Evolutionary conservation across 192 early-diverging fungal species (phyloP), one percentile per base, ranked within the genome.

Genomic region (Gigaspora rosea): DNA sequence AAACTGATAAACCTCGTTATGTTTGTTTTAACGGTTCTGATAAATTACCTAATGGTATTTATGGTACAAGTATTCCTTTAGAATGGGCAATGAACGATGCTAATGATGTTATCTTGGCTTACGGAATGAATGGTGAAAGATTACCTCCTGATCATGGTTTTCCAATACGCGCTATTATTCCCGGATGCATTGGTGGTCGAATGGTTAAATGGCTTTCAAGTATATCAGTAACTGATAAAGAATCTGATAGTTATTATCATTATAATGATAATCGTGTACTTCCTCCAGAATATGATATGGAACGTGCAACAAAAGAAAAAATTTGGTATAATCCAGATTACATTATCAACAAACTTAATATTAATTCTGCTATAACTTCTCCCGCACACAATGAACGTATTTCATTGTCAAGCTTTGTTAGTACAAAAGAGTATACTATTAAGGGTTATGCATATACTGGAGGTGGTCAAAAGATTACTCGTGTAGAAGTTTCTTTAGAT

Each of bases 111-210:
- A 70, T 96, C n/a, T 79, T 96, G 12, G 95, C 95, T 15, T 93
- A 91, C 27, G 86, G 85, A 78, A 92, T 94, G 90, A 96, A 96
- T 80, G 94, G 93, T 27, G 68, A 84, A 66, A 64, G 74, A 51
- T 83, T 96, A 46, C 70, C 90, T 0, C 91, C 91, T 48, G 95
- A 96, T 83, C 96, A 97, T 82, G 96, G 96, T 8, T 93, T 85
- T 76, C 96, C 96, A 4, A 74, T 95, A 11, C 93, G 96, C 13
- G 87, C 91, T 20, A 89, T 97, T 58, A 90, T 96, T 7, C 95
- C 95, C 22, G 96, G 96, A 2, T 85, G 90, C 71, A 95, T 97
- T 49, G 96, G 95, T 16, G 96, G 94, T 1, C 88, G 96, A 46
- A 91, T 84, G 77, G 91, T 96, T 79, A 97, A 97, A 75, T 96